Conservation (phyloP, 140 eudicot genomes). For the Erigeron philadelphicus region DNA sequence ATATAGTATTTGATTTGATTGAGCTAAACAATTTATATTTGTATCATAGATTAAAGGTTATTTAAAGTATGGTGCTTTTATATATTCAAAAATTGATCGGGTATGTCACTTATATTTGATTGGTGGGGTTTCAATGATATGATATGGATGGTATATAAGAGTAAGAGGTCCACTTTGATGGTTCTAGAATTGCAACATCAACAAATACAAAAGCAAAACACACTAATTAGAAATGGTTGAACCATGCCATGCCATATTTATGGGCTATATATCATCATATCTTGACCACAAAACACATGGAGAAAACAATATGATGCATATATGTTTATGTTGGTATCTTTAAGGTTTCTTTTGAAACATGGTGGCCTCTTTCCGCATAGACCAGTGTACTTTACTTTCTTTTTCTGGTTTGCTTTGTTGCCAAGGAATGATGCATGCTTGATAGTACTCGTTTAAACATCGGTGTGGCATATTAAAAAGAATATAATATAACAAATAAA, state of each 20-base stretch:
- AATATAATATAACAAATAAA: too few relatives aligned
- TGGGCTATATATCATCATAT: constrained; percentile 26
- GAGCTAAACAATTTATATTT: not conserved
- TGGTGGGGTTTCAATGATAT: constrained; percentile 28
- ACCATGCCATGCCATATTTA: constrained; percentile 27
- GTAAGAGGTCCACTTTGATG: constrained; percentile 33
- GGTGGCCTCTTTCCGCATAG: constrained; percentile 25
- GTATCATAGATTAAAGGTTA: not conserved
- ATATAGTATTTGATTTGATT: constrained; percentile 26
- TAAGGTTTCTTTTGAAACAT: constrained; percentile 29
- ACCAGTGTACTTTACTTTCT: constrained; percentile 28
- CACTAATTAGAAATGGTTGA: constrained; percentile 5
- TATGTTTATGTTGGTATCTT: constrained; percentile 19
- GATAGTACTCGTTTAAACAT: not conserved
- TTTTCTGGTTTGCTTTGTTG: constrained; percentile 14
- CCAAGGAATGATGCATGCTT: not conserved
- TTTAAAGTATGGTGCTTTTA: constrained; percentile 19
- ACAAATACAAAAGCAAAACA: constrained; percentile 10
- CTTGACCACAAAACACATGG: constrained; percentile 43
- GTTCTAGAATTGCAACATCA: constrained; percentile 29
- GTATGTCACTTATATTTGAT: constrained; percentile 12
- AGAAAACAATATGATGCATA: constrained; percentile 40
- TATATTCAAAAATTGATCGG: constrained; percentile 18
- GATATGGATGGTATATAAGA: not conserved
- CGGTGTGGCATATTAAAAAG: not conserved